Conservation (phyloP, 179 eudicot genomes). For the Heliamphora pulchella region DNA sequence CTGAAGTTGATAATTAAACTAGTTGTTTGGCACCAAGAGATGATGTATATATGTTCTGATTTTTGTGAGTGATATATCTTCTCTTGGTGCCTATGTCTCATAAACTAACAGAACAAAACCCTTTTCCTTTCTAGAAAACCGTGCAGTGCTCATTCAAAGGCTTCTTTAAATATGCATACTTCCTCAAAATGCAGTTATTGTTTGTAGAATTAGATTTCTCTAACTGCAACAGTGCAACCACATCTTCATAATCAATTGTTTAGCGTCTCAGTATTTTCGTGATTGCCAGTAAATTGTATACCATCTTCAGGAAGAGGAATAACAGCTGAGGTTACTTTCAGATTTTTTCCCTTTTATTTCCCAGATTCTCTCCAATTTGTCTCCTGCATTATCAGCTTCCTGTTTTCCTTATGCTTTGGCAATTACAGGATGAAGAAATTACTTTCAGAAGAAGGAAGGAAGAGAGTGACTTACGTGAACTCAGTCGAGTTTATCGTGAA, state of each 20-base stretch:
- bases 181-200: background rate
- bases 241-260: background rate
- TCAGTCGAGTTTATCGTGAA: slow-evolving; percentile 62
- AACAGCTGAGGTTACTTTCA: background rate
- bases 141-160: too few species aligned
- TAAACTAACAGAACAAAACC: background rate
- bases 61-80: background rate
- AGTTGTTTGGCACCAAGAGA: background rate
- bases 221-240: too few species aligned
- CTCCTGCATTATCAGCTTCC: background rate
- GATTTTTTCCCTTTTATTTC: background rate
- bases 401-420: background rate
- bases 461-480: slow-evolving; percentile 85
- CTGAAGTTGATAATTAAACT: background rate
- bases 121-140: background rate
- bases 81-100: background rate
- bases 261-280: background rate
- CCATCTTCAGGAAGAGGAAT: slow-evolving; percentile 1
- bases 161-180: background rate
- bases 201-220: background rate
- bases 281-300: background rate
- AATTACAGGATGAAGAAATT: slow-evolving; percentile 61
- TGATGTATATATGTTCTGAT: background rate
- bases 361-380: background rate
- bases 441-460: slow-evolving; percentile 62